Evolutionary conservation across 768 basidiomycete genomes (phyloP), one percentile per base, ranked within the genome.

Genomic region (Kwoniella heveanensis): DNA sequence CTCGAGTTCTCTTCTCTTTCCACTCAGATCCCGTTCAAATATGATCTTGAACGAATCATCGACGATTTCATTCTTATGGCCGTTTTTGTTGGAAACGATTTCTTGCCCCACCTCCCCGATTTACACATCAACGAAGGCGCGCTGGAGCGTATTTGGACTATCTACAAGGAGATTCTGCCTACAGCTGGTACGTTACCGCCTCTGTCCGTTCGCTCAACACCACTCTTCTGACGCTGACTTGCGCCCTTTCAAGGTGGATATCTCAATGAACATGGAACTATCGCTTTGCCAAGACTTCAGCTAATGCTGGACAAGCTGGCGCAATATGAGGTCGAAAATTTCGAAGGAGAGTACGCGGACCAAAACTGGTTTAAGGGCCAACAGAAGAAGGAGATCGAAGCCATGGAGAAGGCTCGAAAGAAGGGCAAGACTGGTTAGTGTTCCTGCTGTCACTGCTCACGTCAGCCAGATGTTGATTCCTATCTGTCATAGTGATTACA

Each of bases 81-180:
- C 24, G 92, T 98, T 26, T 99, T 99, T 72, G 88, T 98, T 54
- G 96, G 96, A 30, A 99, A 98, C 54, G 73, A 74, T 66, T 94
- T 99, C 85, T 85, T 99, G 73, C 96, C 95, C 8, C 91, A 98
- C 82, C 80, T 99, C 61, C 96, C 96, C 4, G 93, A 96, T 79
- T 80, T 99, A 26, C 96, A 98, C 77, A 98, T 99, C 77, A 92
- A 98, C 73, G 92, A 96, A 81, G 96, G 97, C 76, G 96, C 92
- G 17, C 78, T 99, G 68, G 93, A 98, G 81, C 85, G 84, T 69
- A 82, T 99, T 62, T 98, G 96, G 79, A 91, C 92, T 10, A 90
- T 97, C 60, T 99, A 99, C 81, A 97, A 97, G 85, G 88, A 87
- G 77, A 86, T 92, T 29, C 79, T 98, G 24, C 93, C 94, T 2